Evolutionary conservation across 1,284 basidiomycete species (phyloP).

Genomic region (Phellopilus nigrolimitatus): DNA sequence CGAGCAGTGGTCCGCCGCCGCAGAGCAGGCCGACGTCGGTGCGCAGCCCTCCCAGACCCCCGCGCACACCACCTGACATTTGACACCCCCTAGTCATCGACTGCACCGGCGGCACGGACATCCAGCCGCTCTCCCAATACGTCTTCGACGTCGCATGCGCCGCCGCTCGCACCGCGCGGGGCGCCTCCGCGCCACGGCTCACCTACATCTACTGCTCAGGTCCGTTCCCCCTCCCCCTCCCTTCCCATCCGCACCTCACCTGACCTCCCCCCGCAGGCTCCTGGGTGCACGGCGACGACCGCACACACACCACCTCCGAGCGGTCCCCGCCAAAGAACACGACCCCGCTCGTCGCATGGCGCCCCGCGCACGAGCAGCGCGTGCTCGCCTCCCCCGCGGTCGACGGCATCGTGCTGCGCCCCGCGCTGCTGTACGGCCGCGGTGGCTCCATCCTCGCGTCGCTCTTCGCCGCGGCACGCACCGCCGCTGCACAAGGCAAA

Average conservation of each 20-base stretch:
- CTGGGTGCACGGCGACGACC: slow-evolving; percentile 44
- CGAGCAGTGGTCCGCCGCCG: slow-evolving; percentile 37
- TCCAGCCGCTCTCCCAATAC: slow-evolving; percentile 23
- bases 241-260: neutral
- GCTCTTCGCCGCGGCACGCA: slow-evolving; percentile 34
- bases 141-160: slow-evolving; percentile 34
- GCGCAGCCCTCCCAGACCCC: neutral
- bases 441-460: slow-evolving; percentile 37
- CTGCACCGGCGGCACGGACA: slow-evolving; percentile 29
- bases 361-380: slow-evolving; percentile 33
- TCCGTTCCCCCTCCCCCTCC: neutral
- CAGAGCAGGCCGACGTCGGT: slow-evolving; percentile 37
- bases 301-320: slow-evolving; percentile 32
- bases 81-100: slow-evolving; percentile 34
- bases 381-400: slow-evolving; percentile 32
- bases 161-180: slow-evolving; percentile 31
- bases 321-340: slow-evolving; percentile 32
- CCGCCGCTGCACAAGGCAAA: slow-evolving; percentile 27
- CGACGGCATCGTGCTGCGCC: slow-evolving; percentile 49
- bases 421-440: slow-evolving; percentile 43
- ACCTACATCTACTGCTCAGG: slow-evolving; percentile 48
- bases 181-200: slow-evolving; percentile 35
- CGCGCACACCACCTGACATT: neutral
- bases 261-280: slow-evolving; percentile 26
- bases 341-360: slow-evolving; percentile 33